Base-by-base conservation (phyloP, 805 yeast species). In the Saccharomycopsis schoenii region DNA sequence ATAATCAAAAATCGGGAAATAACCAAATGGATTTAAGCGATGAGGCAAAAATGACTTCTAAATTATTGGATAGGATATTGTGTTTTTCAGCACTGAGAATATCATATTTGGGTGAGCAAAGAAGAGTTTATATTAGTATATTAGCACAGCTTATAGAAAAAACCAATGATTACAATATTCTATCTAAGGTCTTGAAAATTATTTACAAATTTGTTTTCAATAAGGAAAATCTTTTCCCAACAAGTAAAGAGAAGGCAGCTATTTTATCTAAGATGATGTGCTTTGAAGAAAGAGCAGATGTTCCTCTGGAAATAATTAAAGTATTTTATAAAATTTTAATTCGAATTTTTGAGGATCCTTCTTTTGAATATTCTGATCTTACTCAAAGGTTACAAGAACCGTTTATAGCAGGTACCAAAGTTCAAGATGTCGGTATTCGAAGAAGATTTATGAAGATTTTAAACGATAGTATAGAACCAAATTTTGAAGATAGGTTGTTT, bases 351-450 rank as follows among this genome's bases (percentile, higher is more conserved):
- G 89, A 87, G 65, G 91, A 89, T 66, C 85, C 87, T 51, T 75
- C 85, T 0, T 80, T 91, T 67, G 83, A 87, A 34, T 83, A 89
- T 66, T 86, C 97, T 0, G 99, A 94, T 69, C 79, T 94, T 36
- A 91, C 98, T 0, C 96, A 91, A 15, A 78, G 99, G 59, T 85
- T 94, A 89, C 99, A 94, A 71, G 97, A 92, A 71, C 96, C 98
- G 37, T 94, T 94, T 72, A 76, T 94, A 67, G 92, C 90, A 8
- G 99, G 99, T 41, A 93, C 99, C 0, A 80, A 96, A 39, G 79
- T 88, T 1, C 83, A 87, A 0, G 92, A 90, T 68, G 86, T 86
- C 2, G 76, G 78, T 1, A 86, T 89, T 39, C 81, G 99, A 58
- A 79, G 82, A 60, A 85, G 83, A 66, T 79, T 96, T 64, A 88